Base-by-base conservation (phyloP, 441 rosid genomes). In the Erodium moschatum region DNA sequence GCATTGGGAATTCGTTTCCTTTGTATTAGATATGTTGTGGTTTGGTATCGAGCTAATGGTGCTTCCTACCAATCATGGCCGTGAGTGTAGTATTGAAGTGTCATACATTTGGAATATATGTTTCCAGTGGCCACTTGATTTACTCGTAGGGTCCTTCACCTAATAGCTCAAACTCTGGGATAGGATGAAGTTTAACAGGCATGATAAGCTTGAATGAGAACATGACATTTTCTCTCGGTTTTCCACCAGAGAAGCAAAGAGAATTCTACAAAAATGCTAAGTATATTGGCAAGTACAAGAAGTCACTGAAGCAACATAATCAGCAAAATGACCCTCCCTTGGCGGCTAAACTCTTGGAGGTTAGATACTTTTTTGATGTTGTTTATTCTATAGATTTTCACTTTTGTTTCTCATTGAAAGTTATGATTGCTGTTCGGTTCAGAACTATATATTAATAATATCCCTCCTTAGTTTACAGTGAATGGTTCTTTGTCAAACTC, bases 261-360 rank as follows among this genome's bases (percentile, higher is more conserved):
- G 98, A 93, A 65, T 89, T 86, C 75, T 89, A 87, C 72, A 88
- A 87, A 83, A 93, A 93, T 80, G 98, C 96, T 0, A 90, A 91
- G 82, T 77, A 72, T 72, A 86, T 91, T 63, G 83, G 83, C 81
- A 87, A 87, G 87, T 93, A 84, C 75, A 88, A 78, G 87, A 86
- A 83, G 81, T 74, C 83, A 65, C 12, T 79, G 42, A 85, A 87
- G 87, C 87, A 80, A 52, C 81, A 81, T 61, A 78, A 58, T 71
- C 82, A 71, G 71, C 85, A 72, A 48, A 70, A 69, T 72, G 73
- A 75, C 70, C 6, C 18, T 44, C 62, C 79, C 6, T 75, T 76
- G 0, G 46, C 70, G 29, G 54, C 16, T 38, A 73, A 27, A 65
- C 33, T 74, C 46, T 18, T 13, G 24, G 75, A 79, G 88, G 95